Evolutionary conservation across 345 rosid species (phyloP).

Genomic region (Zanthoxylum bungeanum): DNA sequence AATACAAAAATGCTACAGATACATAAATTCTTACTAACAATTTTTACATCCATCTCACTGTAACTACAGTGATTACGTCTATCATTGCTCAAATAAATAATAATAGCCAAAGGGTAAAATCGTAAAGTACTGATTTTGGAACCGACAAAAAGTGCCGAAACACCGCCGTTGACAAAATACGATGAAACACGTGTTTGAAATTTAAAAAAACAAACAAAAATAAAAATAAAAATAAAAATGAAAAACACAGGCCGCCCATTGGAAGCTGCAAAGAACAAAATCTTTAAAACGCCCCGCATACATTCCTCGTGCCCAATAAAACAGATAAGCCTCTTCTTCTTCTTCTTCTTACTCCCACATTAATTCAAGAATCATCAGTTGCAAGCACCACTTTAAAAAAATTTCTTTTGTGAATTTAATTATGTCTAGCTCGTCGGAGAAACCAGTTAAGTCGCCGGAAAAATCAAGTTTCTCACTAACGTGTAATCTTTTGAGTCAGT

Average conservation of each 20-base stretch:
- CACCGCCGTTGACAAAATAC: slow-evolving; percentile 18
- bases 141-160: not conserved
- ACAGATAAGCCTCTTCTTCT: not conserved
- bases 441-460: slow-evolving; percentile 26
- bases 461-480: slow-evolving; percentile 61
- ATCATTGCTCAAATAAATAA: no score
- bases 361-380: no score
- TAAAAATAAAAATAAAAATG: not conserved
- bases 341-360: no score
- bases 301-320: slow-evolving; percentile 50
- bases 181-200: slow-evolving; percentile 44
- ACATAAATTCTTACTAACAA: no score
- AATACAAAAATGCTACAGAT: no score
- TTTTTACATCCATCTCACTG: no score
- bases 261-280: slow-evolving; percentile 22
- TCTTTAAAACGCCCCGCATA: slow-evolving; percentile 22
- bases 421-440: slow-evolving; percentile 63
- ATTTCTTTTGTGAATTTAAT: not conserved
- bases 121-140: not conserved
- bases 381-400: no score
- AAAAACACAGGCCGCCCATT: not conserved
- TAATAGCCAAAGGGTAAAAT: slow-evolving; percentile 14
- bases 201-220: no score
- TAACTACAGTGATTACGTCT: no score
- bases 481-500: slow-evolving; percentile 70